A percentile compares a stretch with the other conserved stretches of the same genome.
These are phyloP conservation scores for Botryotinia calthae DNA, from an alignment of 2,329 filamentous ascomycete species.

Conservation along the genomic window DNA sequence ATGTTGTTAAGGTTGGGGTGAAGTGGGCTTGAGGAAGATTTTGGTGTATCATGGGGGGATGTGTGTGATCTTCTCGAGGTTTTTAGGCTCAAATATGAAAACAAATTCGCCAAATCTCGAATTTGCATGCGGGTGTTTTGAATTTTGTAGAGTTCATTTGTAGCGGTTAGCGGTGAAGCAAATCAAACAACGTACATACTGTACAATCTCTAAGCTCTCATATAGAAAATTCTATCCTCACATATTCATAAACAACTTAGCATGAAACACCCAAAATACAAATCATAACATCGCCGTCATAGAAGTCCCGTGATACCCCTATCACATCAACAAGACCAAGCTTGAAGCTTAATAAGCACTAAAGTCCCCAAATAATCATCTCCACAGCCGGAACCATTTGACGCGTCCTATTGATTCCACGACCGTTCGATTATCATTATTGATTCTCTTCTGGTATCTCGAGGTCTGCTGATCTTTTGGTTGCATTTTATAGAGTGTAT, in stretches of 20 bases:
- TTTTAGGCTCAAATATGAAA: neutral
- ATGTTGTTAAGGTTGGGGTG: neutral
- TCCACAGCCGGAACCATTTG: neutral
- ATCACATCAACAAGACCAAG: neutral
- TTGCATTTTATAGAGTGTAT: no score
- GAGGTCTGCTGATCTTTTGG: neutral
- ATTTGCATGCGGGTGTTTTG: neutral
- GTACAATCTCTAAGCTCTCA: neutral
- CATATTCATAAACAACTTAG: neutral
- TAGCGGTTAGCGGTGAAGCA: neutral
- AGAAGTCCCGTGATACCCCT: constrained; percentile 5
- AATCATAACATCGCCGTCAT: neutral
- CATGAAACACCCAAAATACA: neutral
- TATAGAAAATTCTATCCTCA: neutral
- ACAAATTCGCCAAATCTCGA: neutral
- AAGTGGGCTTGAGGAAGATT: neutral
- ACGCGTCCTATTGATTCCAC: neutral
- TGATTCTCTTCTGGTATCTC: neutral
- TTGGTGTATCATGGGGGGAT: neutral
- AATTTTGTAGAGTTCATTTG: neutral
- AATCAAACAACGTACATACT: neutral
- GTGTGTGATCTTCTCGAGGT: neutral
- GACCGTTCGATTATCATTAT: neutral
- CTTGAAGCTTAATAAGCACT: neutral
- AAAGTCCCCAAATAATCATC: neutral